Base-by-base conservation (phyloP, 1,284 basidiomycete species). In the Sutorius eximius region DNA sequence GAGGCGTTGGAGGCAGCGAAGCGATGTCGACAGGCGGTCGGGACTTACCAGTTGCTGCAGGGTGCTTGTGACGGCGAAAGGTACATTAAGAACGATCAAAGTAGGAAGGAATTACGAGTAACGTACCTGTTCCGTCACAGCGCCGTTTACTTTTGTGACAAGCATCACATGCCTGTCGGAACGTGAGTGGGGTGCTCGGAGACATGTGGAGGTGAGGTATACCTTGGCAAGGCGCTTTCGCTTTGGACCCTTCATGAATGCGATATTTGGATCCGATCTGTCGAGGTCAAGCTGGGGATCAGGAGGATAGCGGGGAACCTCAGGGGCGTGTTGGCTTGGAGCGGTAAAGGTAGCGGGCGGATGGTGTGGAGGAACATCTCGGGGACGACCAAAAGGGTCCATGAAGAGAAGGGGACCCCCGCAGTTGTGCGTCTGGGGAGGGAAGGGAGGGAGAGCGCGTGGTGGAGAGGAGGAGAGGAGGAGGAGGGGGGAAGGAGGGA, bases 111-210 rank as follows among this genome's bases (percentile, higher is more conserved):
- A 53, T 38, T 43, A 51, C n/a, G 41, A 52, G 53, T 46, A 55
- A 77, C 83, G 57, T 54, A 87, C 87, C 83, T 55, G 86, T 89
- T 37, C 89, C 89, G 69, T 91, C 89, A 71, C 89, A 91, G 47
- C 89, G 82, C 29, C 89, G 81, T 67, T 91, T 91, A 71, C 83
- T 86, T 70, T 87, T 89, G 68, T 91, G 89, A 68, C 89, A 91
- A 51, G 87, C 83, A 71, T 90, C 86, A 70, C 89, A 91, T 43
- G 88, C 88, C 87, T 89, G 64, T 49, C 53, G 53, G 55, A 47
- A 46, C 29, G 51, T 58, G 48, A 53, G 41, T n/a, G 49, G 46
- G 42, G 27, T 24, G 51, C 16, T 29, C 38, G 27, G 37, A 44
- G 50, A 48, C 41, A 49, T 49, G 51, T 53, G 20, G 51, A 40